Percentiles rank a stretch among this genome's conserved stretches.
Conservation (phyloP, 2,329 filamentous ascomycete genomes). For the Alternaria gaisen region DNA sequence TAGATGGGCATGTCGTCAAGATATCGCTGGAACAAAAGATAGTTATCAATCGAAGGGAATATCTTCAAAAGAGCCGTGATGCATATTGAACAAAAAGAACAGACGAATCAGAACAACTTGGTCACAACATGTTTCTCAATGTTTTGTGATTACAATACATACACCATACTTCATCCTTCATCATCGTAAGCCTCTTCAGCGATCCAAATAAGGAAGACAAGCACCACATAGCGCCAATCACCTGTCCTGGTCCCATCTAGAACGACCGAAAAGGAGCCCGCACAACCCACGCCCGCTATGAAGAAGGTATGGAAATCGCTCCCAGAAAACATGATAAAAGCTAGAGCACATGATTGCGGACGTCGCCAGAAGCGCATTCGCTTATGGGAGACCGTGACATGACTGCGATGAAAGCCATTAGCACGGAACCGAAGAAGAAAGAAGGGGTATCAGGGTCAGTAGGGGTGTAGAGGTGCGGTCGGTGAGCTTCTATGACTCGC, state of each 20-base stretch:
- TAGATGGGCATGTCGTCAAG: neutral
- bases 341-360: constrained; percentile 13
- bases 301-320: constrained; percentile 13
- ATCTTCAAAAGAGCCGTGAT: fast-evolving
- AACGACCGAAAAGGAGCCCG: constrained; percentile 19
- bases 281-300: constrained; percentile 44
- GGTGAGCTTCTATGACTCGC: constrained; percentile 45
- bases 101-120: neutral
- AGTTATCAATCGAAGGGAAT: neutral
- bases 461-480: constrained; percentile 24
- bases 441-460: constrained; percentile 45
- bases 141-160: constrained; percentile 10
- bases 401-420: constrained; percentile 13
- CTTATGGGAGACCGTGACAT: neutral
- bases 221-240: constrained; percentile 5
- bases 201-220: constrained; percentile 16
- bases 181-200: constrained; percentile 1
- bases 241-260: constrained; percentile 4
- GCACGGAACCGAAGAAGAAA: constrained; percentile 31
- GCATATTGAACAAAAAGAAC: neutral
- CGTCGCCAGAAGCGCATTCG: constrained; percentile 3
- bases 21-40: neutral
- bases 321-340: constrained; percentile 25
- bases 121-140: constrained; percentile 1
- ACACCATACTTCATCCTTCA: constrained; percentile 3